Evolutionary conservation across 2,329 filamentous ascomycete species (phyloP).

Genomic region (Sporothrix globosa): DNA sequence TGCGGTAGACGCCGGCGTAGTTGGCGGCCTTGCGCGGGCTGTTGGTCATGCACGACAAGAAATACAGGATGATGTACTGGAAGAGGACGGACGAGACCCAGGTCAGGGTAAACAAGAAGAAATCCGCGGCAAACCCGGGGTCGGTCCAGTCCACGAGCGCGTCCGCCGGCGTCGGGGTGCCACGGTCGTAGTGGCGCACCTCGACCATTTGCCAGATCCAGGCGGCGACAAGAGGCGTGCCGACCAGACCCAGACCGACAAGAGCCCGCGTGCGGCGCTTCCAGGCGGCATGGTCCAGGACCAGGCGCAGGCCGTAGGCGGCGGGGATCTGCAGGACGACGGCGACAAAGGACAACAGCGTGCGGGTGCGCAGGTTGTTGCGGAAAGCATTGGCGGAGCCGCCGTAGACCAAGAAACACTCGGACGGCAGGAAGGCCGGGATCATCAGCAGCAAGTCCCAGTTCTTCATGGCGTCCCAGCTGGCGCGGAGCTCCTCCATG

Average conservation of each 20-base stretch:
- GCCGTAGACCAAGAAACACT: constrained; percentile 43
- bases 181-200: constrained; percentile 37
- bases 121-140: background rate
- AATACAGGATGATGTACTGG: constrained; percentile 42
- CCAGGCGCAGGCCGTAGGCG: constrained; percentile 37
- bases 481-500: constrained; percentile 40
- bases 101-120: background rate
- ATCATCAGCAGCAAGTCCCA: constrained; percentile 40
- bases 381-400: constrained; percentile 41
- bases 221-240: constrained; percentile 38
- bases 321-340: constrained; percentile 42
- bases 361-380: constrained; percentile 25
- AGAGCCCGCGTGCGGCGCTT: constrained; percentile 8
- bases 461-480: constrained; percentile 38
- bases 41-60: constrained; percentile 40
- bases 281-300: constrained; percentile 10
- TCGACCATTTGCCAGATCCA: constrained; percentile 43
- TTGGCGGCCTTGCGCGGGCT: constrained; percentile 35
- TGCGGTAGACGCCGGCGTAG: constrained; percentile 40
- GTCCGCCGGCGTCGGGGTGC: constrained; percentile 31
- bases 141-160: constrained; percentile 13
- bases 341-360: constrained; percentile 42
- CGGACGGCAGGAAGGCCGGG: constrained; percentile 39
- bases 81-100: constrained; percentile 36
- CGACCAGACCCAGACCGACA: constrained; percentile 17